These are phyloP conservation scores for Recurvomyces mirabilis DNA, from an alignment of 495 filamentous ascomycete genomes.

Conservation along the genomic window DNA sequence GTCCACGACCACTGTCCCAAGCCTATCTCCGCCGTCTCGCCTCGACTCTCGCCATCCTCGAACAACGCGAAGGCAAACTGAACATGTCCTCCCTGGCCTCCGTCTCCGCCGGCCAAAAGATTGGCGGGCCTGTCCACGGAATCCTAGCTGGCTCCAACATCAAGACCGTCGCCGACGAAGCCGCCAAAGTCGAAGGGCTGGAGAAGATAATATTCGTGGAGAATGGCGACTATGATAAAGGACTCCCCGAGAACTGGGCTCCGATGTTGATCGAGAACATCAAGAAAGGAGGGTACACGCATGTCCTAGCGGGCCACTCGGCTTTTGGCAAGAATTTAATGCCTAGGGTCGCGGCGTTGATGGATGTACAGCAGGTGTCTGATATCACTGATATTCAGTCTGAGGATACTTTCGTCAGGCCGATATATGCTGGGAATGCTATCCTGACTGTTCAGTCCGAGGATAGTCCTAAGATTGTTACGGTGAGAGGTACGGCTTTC, in stretches of 20 bases:
- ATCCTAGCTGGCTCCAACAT: constrained; percentile 79
- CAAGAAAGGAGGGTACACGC: constrained; percentile 83
- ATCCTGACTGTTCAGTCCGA: constrained; percentile 91
- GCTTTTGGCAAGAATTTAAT: constrained; percentile 94
- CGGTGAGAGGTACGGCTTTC: constrained; percentile 88
- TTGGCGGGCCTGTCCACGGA: constrained; percentile 74
- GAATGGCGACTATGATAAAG: constrained; percentile 85
- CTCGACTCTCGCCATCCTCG: constrained; percentile 81
- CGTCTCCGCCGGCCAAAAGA: constrained; percentile 73
- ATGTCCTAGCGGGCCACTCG: constrained; percentile 80
- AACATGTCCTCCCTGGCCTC: constrained; percentile 72
- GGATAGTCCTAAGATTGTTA: constrained; percentile 79
- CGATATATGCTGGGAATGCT: constrained; percentile 95
- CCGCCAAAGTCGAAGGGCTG: constrained; percentile 76
- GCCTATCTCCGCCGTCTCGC: constrained; percentile 55
- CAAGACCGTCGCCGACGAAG: constrained; percentile 72
- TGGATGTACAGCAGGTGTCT: constrained; percentile 86
- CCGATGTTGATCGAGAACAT: constrained; percentile 88
- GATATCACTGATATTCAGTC: constrained; percentile 79
- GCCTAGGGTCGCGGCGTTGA: constrained; percentile 86
- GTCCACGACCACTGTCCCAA: constrained; percentile 17
- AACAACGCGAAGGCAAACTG: constrained; percentile 85
- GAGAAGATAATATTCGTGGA: constrained; percentile 85
- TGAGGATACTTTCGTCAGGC: constrained; percentile 91
- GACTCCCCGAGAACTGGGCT: constrained; percentile 90